Evolutionary conservation across 176 grass and related monocot genomes (phyloP).

Genomic region (Saccharum spontaneum): DNA sequence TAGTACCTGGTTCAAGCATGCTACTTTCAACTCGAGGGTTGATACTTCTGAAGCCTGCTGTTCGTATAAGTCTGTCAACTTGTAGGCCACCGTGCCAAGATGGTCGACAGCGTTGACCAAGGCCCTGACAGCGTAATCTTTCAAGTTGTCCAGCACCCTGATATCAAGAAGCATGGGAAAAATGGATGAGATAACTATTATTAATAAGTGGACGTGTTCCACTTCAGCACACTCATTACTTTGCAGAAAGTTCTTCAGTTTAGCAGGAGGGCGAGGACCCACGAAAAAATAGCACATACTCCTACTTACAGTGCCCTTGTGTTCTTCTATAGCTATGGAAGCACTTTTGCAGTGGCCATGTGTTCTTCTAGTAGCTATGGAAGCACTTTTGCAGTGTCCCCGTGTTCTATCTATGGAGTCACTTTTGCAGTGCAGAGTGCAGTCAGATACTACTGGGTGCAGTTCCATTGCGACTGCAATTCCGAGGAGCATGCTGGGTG

Average conservation of each 20-base stretch:
- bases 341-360: neutral
- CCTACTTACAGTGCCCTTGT: neutral
- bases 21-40: constrained; percentile 70
- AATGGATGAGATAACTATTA: constrained; percentile 5
- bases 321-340: neutral
- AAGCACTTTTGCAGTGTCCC: neutral
- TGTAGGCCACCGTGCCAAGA: constrained; percentile 89
- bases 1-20: constrained; percentile 77
- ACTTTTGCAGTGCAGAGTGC: neutral
- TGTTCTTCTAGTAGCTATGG: neutral
- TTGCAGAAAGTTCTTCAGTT: constrained; percentile 20
- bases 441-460: neutral
- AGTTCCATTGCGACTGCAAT: neutral
- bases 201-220: neutral
- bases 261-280: no score
- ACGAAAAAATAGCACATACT: neutral
- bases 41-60: constrained; percentile 75
- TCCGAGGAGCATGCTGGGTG: neutral
- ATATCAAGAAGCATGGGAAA: constrained; percentile 34
- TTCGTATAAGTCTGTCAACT: constrained; percentile 83
- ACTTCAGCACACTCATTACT: neutral
- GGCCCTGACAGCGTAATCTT: constrained; percentile 92
- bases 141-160: constrained; percentile 95
- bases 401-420: neutral
- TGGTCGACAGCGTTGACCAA: constrained; percentile 97